These are phyloP conservation scores for Phytopythium sindhum DNA, from an alignment of 352 stramenopile genomes.

Conservation along the genomic window DNA sequence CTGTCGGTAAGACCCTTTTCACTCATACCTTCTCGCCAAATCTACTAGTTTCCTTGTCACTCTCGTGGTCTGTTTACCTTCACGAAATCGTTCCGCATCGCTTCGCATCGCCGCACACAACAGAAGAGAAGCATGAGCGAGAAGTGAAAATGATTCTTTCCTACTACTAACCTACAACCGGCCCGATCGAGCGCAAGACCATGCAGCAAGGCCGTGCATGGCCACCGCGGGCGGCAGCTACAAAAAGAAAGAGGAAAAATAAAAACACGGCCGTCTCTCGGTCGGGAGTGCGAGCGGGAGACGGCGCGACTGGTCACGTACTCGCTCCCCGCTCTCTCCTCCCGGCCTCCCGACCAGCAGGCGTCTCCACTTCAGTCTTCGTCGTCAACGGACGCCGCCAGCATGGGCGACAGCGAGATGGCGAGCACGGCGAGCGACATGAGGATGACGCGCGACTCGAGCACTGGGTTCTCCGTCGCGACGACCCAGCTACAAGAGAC, in stretches of 20 bases:
- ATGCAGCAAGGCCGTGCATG: not conserved
- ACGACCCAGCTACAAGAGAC: slow-evolving; percentile 38
- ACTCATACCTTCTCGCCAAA: not conserved
- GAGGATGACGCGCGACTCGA: slow-evolving; percentile 64
- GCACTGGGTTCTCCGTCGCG: slow-evolving; percentile 43
- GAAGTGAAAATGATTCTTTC: slow-evolving; percentile 14
- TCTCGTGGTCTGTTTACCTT: not conserved
- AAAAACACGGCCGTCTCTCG: not conserved
- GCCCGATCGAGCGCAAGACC: not conserved
- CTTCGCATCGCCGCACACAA: not conserved
- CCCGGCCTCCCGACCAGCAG: not conserved
- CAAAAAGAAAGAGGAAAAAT: slow-evolving; percentile 14
- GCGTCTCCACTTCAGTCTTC: slow-evolving; percentile 38
- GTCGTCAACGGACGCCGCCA: slow-evolving; percentile 39
- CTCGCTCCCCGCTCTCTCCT: not conserved
- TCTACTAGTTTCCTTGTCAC: not conserved
- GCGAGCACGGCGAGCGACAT: slow-evolving; percentile 69
- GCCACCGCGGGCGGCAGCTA: slow-evolving; percentile 12
- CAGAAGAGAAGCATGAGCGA: slow-evolving; percentile 19
- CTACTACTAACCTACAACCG: slow-evolving; percentile 7
- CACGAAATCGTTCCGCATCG: not conserved
- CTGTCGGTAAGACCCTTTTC: slow-evolving; percentile 6
- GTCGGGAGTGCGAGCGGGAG: not conserved
- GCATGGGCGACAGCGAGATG: slow-evolving; percentile 62
- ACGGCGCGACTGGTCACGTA: not conserved